phyloP scores from a whole-genome alignment of 2,329 filamentous ascomycete species.

The Neopestalotiopsis rosae region DNA sequence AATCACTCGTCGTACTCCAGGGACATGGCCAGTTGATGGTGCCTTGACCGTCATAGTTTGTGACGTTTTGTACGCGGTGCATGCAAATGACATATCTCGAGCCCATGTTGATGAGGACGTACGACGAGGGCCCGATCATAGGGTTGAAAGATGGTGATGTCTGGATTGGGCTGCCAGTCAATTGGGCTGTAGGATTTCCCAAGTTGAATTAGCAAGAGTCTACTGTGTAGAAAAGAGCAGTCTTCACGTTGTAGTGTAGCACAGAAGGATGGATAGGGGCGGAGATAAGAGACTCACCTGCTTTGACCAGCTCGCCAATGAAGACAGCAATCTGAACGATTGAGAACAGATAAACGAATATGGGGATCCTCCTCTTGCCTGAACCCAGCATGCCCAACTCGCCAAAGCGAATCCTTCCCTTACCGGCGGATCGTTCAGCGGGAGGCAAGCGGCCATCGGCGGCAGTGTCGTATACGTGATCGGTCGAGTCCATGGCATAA shows the following conservation, averaged over 20 bases:
- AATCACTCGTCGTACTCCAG: conserved; percentile 68
- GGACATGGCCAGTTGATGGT: conserved; percentile 78
- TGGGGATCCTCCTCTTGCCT: conserved; percentile 67
- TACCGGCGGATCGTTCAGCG: conserved; percentile 34
- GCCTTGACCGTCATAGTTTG: conserved; percentile 46
- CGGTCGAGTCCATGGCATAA: conserved; percentile 45
- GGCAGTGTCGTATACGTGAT: conserved; percentile 67
- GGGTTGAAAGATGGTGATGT: conserved; percentile 89
- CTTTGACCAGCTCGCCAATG: conserved; percentile 84
- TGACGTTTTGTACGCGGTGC: conserved; percentile 77
- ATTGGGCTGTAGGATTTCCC: conserved; percentile 49
- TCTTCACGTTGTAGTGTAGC: no score
- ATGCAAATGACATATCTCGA: conserved; percentile 93
- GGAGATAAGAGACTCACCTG: conserved; percentile 60
- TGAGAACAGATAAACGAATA: conserved; percentile 83
- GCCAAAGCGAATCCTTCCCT: conserved; percentile 55
- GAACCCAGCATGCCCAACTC: conserved; percentile 65
- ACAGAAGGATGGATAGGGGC: background rate
- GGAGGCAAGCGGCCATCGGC: conserved; percentile 29
- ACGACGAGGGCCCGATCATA: conserved; percentile 93
- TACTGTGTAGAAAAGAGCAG: no score
- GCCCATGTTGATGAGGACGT: conserved; percentile 96
- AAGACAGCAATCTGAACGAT: conserved; percentile 82
- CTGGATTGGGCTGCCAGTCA: conserved; percentile 80
- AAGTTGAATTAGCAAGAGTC: background rate